Evolutionary conservation across 2,329 filamentous ascomycete species (phyloP).

Genomic region (Colletotrichum australisinense): DNA sequence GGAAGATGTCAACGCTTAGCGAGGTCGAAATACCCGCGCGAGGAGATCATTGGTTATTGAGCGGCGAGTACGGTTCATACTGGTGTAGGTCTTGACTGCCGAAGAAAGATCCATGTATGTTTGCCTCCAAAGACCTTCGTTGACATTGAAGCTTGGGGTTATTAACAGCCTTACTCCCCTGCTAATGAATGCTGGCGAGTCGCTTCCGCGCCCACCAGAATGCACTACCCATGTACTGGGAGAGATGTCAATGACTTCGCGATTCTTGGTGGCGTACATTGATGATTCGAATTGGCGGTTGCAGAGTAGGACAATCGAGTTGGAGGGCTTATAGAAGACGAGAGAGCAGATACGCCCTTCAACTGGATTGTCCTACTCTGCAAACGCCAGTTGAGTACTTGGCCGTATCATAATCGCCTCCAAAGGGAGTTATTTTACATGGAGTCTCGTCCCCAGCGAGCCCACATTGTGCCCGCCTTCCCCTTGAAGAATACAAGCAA

Average conservation of each 20-base stretch:
- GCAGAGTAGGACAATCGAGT: neutral
- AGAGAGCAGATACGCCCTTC: no score
- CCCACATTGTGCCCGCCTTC: neutral
- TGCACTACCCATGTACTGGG: neutral
- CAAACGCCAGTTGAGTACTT: no score
- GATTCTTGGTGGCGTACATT: neutral
- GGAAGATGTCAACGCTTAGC: no score
- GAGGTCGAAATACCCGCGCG: no score
- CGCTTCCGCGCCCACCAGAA: neutral
- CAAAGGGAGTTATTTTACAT: neutral
- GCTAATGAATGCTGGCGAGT: neutral
- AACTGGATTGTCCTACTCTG: no score
- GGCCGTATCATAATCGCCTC: no score
- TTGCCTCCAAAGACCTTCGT: neutral
- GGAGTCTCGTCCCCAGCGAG: neutral
- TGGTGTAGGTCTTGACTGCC: neutral
- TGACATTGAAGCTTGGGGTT: neutral
- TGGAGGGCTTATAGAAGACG: no score
- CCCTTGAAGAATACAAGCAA: neutral
- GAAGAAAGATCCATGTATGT: neutral
- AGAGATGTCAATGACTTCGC: neutral
- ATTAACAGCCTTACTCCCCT: neutral
- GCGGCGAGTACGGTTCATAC: neutral
- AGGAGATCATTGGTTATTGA: no score
- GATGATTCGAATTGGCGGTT: neutral